Evolutionary conservation across 75 land plant genomes (phyloP), one percentile per base, ranked within the genome.

Genomic region (Larix kaempferi): DNA sequence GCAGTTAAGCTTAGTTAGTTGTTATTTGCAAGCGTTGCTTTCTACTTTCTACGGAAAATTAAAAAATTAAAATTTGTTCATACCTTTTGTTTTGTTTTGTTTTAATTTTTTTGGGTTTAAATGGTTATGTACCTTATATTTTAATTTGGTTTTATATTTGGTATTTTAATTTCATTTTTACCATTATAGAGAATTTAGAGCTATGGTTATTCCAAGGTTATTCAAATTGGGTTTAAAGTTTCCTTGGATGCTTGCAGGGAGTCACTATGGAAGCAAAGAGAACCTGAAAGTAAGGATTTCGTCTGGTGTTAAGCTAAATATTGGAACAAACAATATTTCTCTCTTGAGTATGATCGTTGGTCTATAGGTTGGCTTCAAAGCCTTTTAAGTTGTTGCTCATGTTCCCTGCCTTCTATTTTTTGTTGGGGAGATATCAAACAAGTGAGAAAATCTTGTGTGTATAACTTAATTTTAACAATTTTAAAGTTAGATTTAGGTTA

Each of bases 261-360:
- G 49, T 17, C 54, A 69, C n/a, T 69, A 39, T 41, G 73, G 73
- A 41, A 69, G 54, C 3, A 69, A n/a, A 21, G 73, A 69, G 41
- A n/a, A n/a, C 73, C 73, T 54, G 3, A 69, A 67, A 22, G 72
- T 56, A 39, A 74, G 39, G n/a, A 77, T 81, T 57, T 19, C 77
- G n/a, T 69, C 52, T 41, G 54, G 73, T 41, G 63, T 74, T 60
- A 71, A 59, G 59, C 84, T 85, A 59, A 77, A 37, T 17, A 73
- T 63, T 71, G 87, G 87, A 26, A 76, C 57, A 55, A 85, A 85
- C 57, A 57, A 22, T 23, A 78, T 85, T 52, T 73, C 78, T 29
- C 56, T 85, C n/a, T 79, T 85, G 37, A 75, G 81, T 54, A 82
- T 82, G 81, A 85, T 81, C 12, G 77, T 79, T 56, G 87, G 87